Evolutionary conservation across 257 asterid species (phyloP).

Genomic region (Primulina eburnea): DNA sequence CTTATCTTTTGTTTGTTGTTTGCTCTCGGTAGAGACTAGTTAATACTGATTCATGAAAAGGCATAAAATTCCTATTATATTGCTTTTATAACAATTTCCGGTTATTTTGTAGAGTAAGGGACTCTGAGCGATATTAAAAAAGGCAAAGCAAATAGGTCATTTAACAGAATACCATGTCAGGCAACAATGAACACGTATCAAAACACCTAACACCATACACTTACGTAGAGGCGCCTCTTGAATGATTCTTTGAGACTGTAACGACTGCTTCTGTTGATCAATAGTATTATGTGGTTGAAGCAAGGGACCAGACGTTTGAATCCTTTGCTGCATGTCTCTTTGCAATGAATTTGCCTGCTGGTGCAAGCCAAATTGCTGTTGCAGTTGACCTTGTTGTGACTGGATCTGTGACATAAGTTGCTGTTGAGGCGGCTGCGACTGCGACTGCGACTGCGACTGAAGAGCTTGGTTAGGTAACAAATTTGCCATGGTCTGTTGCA

Average conservation of each 20-base stretch:
- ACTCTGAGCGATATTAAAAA: background rate
- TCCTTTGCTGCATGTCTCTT: slow-evolving; percentile 84
- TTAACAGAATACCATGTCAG: slow-evolving; percentile 4
- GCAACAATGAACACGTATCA: slow-evolving; percentile 11
- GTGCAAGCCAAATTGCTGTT: slow-evolving; percentile 73
- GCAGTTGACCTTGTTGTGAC: slow-evolving; percentile 78
- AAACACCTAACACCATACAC: slow-evolving; percentile 29
- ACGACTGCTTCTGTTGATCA: slow-evolving; percentile 78
- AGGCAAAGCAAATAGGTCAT: slow-evolving; percentile 7
- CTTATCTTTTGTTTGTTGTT: background rate
- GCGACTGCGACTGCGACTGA: slow-evolving; percentile 43
- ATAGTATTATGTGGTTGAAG: slow-evolving; percentile 67
- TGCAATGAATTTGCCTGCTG: slow-evolving; percentile 60
- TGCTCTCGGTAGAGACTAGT: background rate
- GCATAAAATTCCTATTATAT: background rate
- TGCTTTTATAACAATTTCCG: background rate
- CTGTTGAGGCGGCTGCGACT: slow-evolving; percentile 50
- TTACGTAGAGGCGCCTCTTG: slow-evolving; percentile 77
- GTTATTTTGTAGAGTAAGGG: background rate
- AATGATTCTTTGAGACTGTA: slow-evolving; percentile 69
- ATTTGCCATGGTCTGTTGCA: slow-evolving; percentile 56
- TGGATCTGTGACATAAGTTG: slow-evolving; percentile 85
- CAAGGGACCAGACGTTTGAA: slow-evolving; percentile 67
- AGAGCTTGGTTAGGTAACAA: slow-evolving; percentile 74
- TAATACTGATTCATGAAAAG: background rate